Conservation (phyloP, 805 yeast species). For the Wickerhamiella sorbophila region DNA sequence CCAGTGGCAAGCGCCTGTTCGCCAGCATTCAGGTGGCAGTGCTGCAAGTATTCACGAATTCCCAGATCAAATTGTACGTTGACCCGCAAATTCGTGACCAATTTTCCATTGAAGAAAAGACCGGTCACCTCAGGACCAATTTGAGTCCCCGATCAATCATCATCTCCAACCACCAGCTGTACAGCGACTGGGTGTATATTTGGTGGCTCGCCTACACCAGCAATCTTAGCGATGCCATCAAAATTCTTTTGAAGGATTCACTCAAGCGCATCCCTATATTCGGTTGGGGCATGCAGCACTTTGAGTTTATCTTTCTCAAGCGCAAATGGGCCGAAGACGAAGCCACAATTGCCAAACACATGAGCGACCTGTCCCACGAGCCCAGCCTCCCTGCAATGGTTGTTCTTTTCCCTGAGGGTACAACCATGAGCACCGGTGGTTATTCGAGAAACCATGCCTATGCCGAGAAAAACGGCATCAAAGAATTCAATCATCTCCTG, state of each 20-base stretch:
- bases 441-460: constrained; percentile 40
- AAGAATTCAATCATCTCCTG: constrained; percentile 44
- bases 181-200: constrained; percentile 81
- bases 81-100: background rate
- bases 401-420: constrained; percentile 86
- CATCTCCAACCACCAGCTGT: constrained; percentile 86
- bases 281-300: constrained; percentile 77
- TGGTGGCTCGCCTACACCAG: constrained; percentile 79
- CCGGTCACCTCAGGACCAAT: constrained; percentile 10
- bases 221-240: constrained; percentile 46
- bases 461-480: constrained; percentile 34
- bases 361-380: constrained; percentile 20
- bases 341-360: constrained; percentile 28
- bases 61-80: constrained; percentile 10
- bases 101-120: constrained; percentile 1
- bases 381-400: constrained; percentile 47
- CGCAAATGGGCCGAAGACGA: constrained; percentile 80
- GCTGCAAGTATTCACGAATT: constrained; percentile 9
- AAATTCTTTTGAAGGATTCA: constrained; percentile 67
- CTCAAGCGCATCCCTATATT: constrained; percentile 54
- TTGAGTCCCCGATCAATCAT: constrained; percentile 43
- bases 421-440: constrained; percentile 62
- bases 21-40: constrained; percentile 7
- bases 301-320: constrained; percentile 61
- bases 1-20: constrained; percentile 13